Base-by-base conservation (phyloP, 768 basidiomycete genomes). In the Clavaria fumosa region DNA sequence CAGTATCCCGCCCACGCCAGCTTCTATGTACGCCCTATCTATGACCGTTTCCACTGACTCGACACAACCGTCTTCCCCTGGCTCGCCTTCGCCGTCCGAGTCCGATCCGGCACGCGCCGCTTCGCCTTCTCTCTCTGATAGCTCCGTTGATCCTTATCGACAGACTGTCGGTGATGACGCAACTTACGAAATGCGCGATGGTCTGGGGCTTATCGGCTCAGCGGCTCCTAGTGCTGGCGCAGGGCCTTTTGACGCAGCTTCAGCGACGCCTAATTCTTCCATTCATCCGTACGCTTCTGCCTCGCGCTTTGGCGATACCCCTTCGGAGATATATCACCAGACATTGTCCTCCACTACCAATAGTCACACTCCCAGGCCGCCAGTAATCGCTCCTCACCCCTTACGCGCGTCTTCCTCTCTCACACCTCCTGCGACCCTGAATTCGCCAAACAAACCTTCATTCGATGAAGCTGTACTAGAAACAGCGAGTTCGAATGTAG, bases 1-100 rank as follows among this genome's bases (percentile, higher is more conserved):
- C 62, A 79, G 75, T 54, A 85, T 89, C 54, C 81, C 81, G 18
- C 69, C 79, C 31, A 66, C 79, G 7, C 68, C 72, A 19, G 55
- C 32, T 5, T 41, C 41, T 27, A 34, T 40, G 23, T 42, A 39
- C 53, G 55, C 10, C 38, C 52, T 55, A 48, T 12, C 57, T 45
- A n/a, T 66, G 15, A 52, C 56, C 17, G 53, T 59, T 7, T 64
- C 69, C 35, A 63, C 66, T 30, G 64, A 68, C 45, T 67, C 72
- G 11, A 67, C 67, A 12, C 59, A 56, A 12, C 68, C 72, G 2
- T 60, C 64, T 5, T 70, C 73, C 7, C 65, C 67, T 24, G 52
- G 54, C 27, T 67, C 70, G 19, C 53, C 61, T 20, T 69, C 72
- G 1, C 61, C 66, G 3, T 69, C 70, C 34, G 67, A 70, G 23